These are phyloP conservation scores for Schizochytrium sp. DNA, from an alignment of 108 stramenopile species.

Conservation along the genomic window DNA sequence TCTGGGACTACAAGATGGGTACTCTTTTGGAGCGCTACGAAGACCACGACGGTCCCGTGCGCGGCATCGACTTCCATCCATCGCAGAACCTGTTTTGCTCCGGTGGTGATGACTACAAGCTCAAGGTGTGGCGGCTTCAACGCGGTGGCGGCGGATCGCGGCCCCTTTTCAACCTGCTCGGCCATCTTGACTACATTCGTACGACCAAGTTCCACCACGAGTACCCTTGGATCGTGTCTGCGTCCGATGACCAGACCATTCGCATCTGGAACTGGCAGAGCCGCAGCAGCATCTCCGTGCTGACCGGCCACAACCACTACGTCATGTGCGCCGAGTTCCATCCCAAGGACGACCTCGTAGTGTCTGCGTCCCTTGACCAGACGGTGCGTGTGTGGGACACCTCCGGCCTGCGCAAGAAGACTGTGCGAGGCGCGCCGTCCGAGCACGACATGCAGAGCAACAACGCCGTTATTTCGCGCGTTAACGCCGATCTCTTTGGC, in stretches of 20 bases:
- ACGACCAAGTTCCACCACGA: conserved; percentile 91
- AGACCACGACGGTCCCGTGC: conserved; percentile 98
- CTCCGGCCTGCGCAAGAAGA: conserved; percentile 89
- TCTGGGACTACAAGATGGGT: conserved; percentile 99
- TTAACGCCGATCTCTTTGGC: conserved; percentile 94
- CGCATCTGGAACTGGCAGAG: conserved; percentile 97
- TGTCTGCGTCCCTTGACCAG: conserved; percentile 93
- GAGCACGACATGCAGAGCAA: conserved; percentile 4
- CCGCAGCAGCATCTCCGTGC: conserved; percentile 84
- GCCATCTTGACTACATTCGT: conserved; percentile 98
- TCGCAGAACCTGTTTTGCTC: conserved; percentile 86
- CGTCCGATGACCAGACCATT: conserved; percentile 92
- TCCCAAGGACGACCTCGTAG: conserved; percentile 95
- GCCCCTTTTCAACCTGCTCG: conserved; percentile 83
- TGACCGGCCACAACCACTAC: conserved; percentile 99
- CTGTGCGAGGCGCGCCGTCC: conserved; percentile 44
- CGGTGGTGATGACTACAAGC: conserved; percentile 98
- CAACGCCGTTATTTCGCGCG: conserved; percentile 24
- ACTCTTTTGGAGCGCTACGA: conserved; percentile 95
- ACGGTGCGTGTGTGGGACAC: conserved; percentile 99
- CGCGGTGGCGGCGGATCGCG: conserved; percentile 50
- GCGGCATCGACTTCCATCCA: conserved; percentile 96
- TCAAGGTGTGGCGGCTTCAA: conserved; percentile 98
- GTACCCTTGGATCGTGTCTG: conserved; percentile 88
- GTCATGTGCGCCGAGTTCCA: conserved; percentile 99